Evolutionary conservation across 768 basidiomycete genomes (phyloP).

Genomic region (Leucosporidium creatinivorum): DNA sequence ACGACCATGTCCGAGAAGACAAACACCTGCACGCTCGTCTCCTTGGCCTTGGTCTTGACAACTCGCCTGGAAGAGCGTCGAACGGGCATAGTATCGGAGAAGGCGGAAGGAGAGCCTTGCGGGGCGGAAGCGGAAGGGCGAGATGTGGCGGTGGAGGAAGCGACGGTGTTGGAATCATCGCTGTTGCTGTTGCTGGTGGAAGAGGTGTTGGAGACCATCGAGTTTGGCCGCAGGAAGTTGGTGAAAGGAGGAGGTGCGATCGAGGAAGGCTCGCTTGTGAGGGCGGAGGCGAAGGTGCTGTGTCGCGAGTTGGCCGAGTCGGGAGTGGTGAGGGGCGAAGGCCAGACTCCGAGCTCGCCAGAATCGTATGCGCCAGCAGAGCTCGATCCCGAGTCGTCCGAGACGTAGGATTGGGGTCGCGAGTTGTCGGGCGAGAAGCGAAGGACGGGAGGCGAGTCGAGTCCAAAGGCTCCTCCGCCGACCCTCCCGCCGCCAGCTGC

Average conservation of each 20-base stretch:
- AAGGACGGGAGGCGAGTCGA: too few species aligned
- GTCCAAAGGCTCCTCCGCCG: too few species aligned
- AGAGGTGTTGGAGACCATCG: conserved; percentile 14
- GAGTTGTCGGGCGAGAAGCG: too few species aligned
- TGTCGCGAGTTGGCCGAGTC: conserved; percentile 10
- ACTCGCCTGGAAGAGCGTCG: not conserved
- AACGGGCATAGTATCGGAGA: not conserved
- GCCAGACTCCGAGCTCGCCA: conserved; percentile 5
- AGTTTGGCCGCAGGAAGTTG: conserved; percentile 11
- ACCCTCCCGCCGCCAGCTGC: too few species aligned
- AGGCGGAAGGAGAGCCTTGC: not conserved
- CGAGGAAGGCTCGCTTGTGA: not conserved
- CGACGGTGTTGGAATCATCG: too few species aligned
- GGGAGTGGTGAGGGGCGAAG: conserved; percentile 8
- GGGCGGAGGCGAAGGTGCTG: not conserved
- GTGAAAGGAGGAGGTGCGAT: too few species aligned
- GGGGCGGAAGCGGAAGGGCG: too few species aligned
- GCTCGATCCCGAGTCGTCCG: too few species aligned
- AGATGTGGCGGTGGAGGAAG: too few species aligned
- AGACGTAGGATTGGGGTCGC: too few species aligned
- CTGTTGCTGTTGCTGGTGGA: too few species aligned
- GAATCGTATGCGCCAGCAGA: too few species aligned
- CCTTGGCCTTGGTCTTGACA: conserved; percentile 32
- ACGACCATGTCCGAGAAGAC: conserved; percentile 66
- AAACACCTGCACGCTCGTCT: conserved; percentile 42